Conservation (phyloP, 1,284 basidiomycete species). For the Meira nashicola region DNA sequence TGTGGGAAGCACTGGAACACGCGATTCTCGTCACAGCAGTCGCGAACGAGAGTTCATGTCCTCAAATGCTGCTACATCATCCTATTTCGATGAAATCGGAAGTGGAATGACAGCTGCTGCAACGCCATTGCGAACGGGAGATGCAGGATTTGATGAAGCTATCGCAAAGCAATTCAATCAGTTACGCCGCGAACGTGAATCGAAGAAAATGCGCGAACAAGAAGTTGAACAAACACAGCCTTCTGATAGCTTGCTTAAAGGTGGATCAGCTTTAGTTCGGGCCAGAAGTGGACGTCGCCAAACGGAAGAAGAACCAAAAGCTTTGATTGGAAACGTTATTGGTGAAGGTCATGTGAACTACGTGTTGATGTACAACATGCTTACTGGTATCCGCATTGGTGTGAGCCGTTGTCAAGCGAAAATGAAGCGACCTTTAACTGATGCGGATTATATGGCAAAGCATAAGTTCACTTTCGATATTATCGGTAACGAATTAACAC, state of each 20-base stretch:
- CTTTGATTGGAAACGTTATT: slow-evolving; percentile 88
- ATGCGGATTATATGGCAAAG: slow-evolving; percentile 79
- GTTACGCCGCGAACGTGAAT: slow-evolving; percentile 39
- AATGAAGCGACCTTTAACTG: slow-evolving; percentile 73
- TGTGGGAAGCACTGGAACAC: slow-evolving; percentile 17
- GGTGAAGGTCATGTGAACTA: slow-evolving; percentile 97
- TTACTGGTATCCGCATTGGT: slow-evolving; percentile 92
- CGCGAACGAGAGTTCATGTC: slow-evolving; percentile 18
- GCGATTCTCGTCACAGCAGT: slow-evolving; percentile 20
- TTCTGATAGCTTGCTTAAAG: slow-evolving; percentile 3
- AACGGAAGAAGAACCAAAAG: slow-evolving; percentile 50
- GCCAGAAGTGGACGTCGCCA: slow-evolving; percentile 15
- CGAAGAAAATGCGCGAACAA: slow-evolving; percentile 23
- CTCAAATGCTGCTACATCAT: slow-evolving; percentile 5
- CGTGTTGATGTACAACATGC: slow-evolving; percentile 99
- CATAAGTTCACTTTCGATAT: slow-evolving; percentile 98
- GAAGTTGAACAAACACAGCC: slow-evolving; percentile 11
- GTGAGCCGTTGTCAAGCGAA: slow-evolving; percentile 95
- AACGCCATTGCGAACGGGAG: slow-evolving; percentile 33
- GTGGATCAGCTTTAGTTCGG: slow-evolving; percentile 5
- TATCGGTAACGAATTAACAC: slow-evolving; percentile 92
- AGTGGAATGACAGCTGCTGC: neutral
- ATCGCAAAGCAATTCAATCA: slow-evolving; percentile 45
- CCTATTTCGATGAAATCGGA: neutral
- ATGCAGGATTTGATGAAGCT: slow-evolving; percentile 48